Conservation (phyloP, 73 alveolate species). For the Loxodes magnus region DNA sequence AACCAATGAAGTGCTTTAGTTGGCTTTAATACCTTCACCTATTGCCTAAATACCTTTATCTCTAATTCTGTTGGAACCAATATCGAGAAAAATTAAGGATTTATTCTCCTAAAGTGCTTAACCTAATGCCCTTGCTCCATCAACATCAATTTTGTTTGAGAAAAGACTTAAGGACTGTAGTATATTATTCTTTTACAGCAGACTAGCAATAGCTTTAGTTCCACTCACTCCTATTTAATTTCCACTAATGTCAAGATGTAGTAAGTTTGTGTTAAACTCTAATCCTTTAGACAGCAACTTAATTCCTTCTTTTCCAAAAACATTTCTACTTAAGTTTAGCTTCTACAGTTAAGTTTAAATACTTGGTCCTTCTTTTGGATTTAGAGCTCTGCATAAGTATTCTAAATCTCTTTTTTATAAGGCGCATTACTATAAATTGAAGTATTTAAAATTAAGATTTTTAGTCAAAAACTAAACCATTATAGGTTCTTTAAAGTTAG, state of each 20-base stretch:
- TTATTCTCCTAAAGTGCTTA: conserved; percentile 58
- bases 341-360: conserved; percentile 3
- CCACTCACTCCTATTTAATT: conserved; percentile 71
- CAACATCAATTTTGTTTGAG: conserved; percentile 78
- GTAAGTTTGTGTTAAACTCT: conserved; percentile 27
- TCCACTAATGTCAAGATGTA: conserved; percentile 46
- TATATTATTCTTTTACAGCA: conserved; percentile 60
- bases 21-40: conserved; percentile 57
- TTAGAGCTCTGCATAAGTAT: not conserved
- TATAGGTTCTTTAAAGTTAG: conserved; percentile 17
- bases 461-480: not conserved
- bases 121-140: conserved; percentile 86
- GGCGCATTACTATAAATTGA: conserved; percentile 18
- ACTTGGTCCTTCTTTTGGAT: not conserved
- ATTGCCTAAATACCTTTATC: conserved; percentile 77
- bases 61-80: conserved; percentile 86
- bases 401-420: conserved; percentile 19
- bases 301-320: not conserved
- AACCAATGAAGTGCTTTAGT: conserved; percentile 48
- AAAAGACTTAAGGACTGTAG: conserved; percentile 54
- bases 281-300: conserved; percentile 4
- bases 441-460: conserved; percentile 10
- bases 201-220: conserved; percentile 61
- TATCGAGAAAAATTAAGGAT: conserved; percentile 65
- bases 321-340: conserved; percentile 17